Evolutionary conservation across 208 protist genomes (phyloP).

Genomic region (Trypanosoma conorhini): DNA sequence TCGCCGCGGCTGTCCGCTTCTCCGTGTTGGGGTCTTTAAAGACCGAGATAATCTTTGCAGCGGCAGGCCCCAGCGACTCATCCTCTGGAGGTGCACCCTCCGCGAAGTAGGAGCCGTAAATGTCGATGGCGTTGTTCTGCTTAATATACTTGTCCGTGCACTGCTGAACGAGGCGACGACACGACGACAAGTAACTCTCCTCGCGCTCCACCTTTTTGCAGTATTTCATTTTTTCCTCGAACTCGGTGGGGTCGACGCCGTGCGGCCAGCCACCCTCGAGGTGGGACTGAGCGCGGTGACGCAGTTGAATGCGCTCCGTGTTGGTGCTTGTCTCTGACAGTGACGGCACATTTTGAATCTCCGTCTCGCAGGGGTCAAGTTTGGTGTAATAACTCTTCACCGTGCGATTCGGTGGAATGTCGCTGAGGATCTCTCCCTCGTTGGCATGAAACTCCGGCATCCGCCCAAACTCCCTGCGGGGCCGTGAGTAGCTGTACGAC

Average conservation of each 20-base stretch:
- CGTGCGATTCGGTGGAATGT: conserved; percentile 79
- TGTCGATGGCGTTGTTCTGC: conserved; percentile 98
- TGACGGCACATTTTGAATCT: conserved; percentile 93
- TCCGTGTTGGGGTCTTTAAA: conserved; percentile 93
- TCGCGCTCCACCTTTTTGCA: conserved; percentile 97
- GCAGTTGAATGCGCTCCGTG: conserved; percentile 92
- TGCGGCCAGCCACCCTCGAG: conserved; percentile 97
- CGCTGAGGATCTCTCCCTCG: conserved; percentile 88
- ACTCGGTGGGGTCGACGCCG: conserved; percentile 95
- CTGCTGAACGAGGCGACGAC: conserved; percentile 85
- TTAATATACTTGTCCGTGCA: conserved; percentile 91
- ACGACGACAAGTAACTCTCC: conserved; percentile 93
- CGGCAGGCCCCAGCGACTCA: conserved; percentile 79
- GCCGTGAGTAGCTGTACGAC: conserved; percentile 92
- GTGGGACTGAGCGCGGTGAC: conserved; percentile 93
- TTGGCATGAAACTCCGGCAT: conserved; percentile 94
- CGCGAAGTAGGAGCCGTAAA: conserved; percentile 96
- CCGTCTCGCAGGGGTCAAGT: conserved; percentile 81
- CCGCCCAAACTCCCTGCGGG: conserved; percentile 90
- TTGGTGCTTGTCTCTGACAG: conserved; percentile 94
- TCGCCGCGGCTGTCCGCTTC: conserved; percentile 89
- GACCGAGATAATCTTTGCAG: conserved; percentile 93
- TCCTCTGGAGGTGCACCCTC: conserved; percentile 79
- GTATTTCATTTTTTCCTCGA: conserved; percentile 96
- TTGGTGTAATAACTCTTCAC: conserved; percentile 82